These are phyloP conservation scores for Artemisia tridentata DNA, from an alignment of 129 eudicot genomes.

Conservation along the genomic window DNA sequence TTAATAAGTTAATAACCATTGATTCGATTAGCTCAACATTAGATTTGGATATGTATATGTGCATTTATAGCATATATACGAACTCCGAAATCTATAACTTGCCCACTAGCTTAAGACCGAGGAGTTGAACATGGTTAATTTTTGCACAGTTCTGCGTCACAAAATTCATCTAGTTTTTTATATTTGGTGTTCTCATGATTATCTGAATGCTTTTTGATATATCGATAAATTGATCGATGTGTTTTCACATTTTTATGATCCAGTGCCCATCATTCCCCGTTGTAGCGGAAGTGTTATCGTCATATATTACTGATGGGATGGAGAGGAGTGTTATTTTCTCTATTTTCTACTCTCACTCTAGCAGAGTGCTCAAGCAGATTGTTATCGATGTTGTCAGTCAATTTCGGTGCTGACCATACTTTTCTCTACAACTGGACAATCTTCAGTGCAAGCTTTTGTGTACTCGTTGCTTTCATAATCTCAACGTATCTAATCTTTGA, in stretches of 20 bases:
- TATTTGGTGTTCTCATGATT: too few relatives aligned
- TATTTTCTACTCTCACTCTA: conserved; percentile 37
- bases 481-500: conserved; percentile 30
- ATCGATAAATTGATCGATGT: not conserved
- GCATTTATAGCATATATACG: too few relatives aligned
- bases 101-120: too few relatives aligned
- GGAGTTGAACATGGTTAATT: too few relatives aligned
- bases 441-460: conserved; percentile 70
- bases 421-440: conserved; percentile 68
- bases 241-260: not conserved
- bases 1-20: too few relatives aligned
- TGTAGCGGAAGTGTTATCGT: not conserved
- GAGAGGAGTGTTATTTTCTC: conserved; percentile 29
- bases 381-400: conserved; percentile 39
- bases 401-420: conserved; percentile 41
- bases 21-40: too few relatives aligned
- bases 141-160: too few relatives aligned
- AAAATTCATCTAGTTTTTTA: too few relatives aligned
- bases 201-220: too few relatives aligned
- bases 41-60: too few relatives aligned
- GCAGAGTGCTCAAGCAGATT: conserved; percentile 59
- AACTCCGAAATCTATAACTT: too few relatives aligned
- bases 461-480: conserved; percentile 69
- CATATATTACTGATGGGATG: conserved; percentile 2
- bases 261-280: not conserved